Evolutionary conservation across 2,329 filamentous ascomycete genomes (phyloP).

Genomic region (Atkinsonella hypoxylon): DNA sequence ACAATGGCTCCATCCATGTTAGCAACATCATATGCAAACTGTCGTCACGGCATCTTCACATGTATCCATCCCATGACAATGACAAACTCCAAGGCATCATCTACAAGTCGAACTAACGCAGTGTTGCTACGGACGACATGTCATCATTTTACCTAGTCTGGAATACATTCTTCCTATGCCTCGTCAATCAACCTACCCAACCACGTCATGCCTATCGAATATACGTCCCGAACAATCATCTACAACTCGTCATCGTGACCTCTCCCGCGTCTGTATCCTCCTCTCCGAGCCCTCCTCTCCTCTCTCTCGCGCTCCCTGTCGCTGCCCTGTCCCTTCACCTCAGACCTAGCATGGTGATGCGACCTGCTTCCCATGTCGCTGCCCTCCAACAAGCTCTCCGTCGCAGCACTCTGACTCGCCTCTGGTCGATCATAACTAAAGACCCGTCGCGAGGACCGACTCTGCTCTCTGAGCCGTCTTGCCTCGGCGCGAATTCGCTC

Average conservation of each 20-base stretch:
- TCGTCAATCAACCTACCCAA: not conserved
- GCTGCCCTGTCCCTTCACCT: constrained; percentile 25
- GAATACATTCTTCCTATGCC: too few relatives aligned
- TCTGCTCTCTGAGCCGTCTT: constrained; percentile 40
- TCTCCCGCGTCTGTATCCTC: constrained; percentile 22
- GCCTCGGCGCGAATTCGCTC: constrained; percentile 47
- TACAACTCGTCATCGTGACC: constrained; percentile 18
- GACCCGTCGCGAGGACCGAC: constrained; percentile 33
- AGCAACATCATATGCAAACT: too few relatives aligned
- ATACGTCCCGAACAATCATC: not conserved
- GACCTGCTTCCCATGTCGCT: constrained; percentile 46
- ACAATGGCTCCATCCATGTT: too few relatives aligned
- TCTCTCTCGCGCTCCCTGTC: constrained; percentile 17
- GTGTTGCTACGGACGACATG: not conserved
- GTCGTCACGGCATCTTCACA: too few relatives aligned
- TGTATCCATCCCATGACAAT: too few relatives aligned
- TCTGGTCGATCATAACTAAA: constrained; percentile 41
- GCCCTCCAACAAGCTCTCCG: constrained; percentile 20
- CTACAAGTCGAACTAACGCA: too few relatives aligned
- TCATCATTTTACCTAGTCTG: too few relatives aligned
- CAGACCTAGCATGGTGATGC: constrained; percentile 44
- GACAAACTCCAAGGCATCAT: too few relatives aligned
- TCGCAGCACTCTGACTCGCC: constrained; percentile 20
- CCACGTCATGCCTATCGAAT: too few relatives aligned
- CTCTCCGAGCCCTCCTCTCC: constrained; percentile 23